Base-by-base conservation (phyloP, 805 yeast genomes). In the Yamadazyma olivae region DNA sequence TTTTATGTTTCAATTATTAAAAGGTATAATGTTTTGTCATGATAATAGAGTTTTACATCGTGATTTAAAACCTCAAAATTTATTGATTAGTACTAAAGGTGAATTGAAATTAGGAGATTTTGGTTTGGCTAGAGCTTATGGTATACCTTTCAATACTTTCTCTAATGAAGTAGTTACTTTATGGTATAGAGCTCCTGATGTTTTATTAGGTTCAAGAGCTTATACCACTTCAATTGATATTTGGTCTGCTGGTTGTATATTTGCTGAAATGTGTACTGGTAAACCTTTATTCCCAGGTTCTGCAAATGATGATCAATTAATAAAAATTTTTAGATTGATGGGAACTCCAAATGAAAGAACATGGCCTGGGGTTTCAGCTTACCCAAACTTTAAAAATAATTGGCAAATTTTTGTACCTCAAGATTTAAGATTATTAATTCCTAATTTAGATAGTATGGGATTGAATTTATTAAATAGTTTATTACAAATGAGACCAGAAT, bases 181-280 rank as follows among this genome's bases (percentile, higher is more conserved):
- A 45, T 93, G 99, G 99, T 91, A 91, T 62, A 77, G 99, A 46
- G 96, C 98, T 0, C 99, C 99, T 0, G 99, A 91, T 57, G 98
- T 93, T 20, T 68, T 93, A 35, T 72, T 93, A 54, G 99, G 99
- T 2, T 88, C 96, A 3, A 79, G 96, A 50, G 91, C 95, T 38
- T 93, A 93, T 62, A 85, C 96, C 30, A 93, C 99, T 0, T 90
- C 96, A 6, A 95, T 93, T 42, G 99, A 93, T 57, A 87, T 93
- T 66, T 93, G 99, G 99, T 88, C 96, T 13, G 95, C 96, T 12
- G 99, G 99, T 12, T 93, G 99, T 64, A 93, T 93, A 36, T 76
- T 93, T 58, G 98, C 97, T 3, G 99, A 93, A 56, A 91, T 93
- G 98, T 83, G 93, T 54, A 86, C 96, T n/a, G 96, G 99, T 21